A percentile compares a stretch with the other conserved stretches of the same genome.
Evolutionary conservation across 2,329 filamentous ascomycete genomes (phyloP).

Genomic region (Beauveria sp.): DNA sequence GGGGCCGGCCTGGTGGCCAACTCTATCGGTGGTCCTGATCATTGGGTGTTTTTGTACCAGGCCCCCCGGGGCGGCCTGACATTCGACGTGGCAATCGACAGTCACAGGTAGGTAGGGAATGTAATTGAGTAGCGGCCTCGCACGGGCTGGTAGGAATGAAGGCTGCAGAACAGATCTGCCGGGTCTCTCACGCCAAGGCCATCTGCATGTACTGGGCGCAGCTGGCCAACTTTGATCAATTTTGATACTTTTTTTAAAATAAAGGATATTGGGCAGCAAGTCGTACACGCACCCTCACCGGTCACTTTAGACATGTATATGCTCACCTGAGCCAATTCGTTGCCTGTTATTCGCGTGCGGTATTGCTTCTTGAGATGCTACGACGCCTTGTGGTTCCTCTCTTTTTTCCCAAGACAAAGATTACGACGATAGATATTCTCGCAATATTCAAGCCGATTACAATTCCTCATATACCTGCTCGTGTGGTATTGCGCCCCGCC

Average conservation of each 20-base stretch:
- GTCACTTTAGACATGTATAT: background rate
- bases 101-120: background rate
- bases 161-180: background rate
- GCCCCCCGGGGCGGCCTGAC: slow-evolving; percentile 1
- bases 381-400: background rate
- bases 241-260: background rate
- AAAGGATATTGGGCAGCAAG: slow-evolving; percentile 1
- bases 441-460: background rate
- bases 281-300: background rate
- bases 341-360: background rate
- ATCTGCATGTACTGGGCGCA: background rate
- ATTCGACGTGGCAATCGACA: slow-evolving; percentile 3
- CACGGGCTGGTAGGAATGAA: background rate
- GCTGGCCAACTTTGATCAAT: background rate
- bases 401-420: too few species aligned
- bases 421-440: too few species aligned
- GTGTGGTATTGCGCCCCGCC: background rate
- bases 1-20: slow-evolving; percentile 8
- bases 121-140: background rate
- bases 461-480: background rate
- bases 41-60: background rate
- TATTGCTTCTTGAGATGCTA: background rate
- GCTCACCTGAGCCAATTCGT: slow-evolving; percentile 1
- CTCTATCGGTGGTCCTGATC: background rate
- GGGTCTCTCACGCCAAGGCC: background rate